Conservation (phyloP, 1,284 basidiomycete species). For the Marasmius oreades region DNA sequence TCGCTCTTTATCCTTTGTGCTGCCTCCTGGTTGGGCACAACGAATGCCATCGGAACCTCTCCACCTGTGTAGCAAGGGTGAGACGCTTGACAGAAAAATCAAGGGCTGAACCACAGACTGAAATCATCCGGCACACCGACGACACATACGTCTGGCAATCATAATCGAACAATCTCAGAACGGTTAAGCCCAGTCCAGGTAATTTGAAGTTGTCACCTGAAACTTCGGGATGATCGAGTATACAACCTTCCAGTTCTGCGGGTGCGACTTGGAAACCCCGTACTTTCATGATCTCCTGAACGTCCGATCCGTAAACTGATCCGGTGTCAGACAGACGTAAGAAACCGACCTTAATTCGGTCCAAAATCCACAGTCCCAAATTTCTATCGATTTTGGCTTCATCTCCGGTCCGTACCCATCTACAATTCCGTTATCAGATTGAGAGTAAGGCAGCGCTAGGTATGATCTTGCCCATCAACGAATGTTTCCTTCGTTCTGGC, state of each 20-base stretch:
- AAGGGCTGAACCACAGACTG: conserved; percentile 21
- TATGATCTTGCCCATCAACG: conserved; percentile 38
- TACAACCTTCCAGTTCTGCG: conserved; percentile 69
- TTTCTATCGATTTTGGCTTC: conserved; percentile 55
- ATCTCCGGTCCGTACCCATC: conserved; percentile 72
- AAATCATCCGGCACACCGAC: conserved; percentile 76
- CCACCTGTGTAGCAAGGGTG: conserved; percentile 34
- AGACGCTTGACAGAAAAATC: background rate
- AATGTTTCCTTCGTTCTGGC: conserved; percentile 57
- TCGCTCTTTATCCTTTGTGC: conserved; percentile 30
- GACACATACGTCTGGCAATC: conserved; percentile 62
- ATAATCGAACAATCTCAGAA: background rate
- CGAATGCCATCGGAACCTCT: conserved; percentile 65
- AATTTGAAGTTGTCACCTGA: conserved; percentile 17
- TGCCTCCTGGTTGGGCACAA: conserved; percentile 47
- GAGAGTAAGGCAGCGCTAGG: background rate
- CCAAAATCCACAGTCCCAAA: conserved; percentile 60
- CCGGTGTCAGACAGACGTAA: background rate
- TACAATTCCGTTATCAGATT: conserved; percentile 20
- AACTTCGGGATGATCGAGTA: conserved; percentile 68
- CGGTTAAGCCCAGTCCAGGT: no score
- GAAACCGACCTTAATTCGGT: conserved; percentile 62
- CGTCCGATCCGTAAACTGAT: background rate
- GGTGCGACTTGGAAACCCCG: conserved; percentile 67
- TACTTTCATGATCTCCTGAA: conserved; percentile 61